Evolutionary conservation across 1,139 yeast species (phyloP).

Genomic region (Komagataea norvegica): DNA sequence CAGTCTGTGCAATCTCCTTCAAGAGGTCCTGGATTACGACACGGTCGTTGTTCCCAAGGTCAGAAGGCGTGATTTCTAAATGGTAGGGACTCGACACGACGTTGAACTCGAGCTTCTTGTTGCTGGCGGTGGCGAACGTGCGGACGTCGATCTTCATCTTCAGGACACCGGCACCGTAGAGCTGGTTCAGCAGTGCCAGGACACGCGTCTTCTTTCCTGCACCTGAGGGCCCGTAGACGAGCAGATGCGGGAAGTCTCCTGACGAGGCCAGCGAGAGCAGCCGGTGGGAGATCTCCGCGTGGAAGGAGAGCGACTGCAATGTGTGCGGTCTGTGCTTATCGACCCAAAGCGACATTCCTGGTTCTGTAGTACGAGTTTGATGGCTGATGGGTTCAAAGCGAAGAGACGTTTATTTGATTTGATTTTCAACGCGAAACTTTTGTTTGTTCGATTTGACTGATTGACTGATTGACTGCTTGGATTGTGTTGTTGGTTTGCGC

Average conservation of each 20-base stretch:
- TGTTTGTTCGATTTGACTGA: too few species aligned
- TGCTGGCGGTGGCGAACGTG: constrained; percentile 66
- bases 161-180: constrained; percentile 80
- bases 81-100: constrained; percentile 89
- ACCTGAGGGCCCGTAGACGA: constrained; percentile 94
- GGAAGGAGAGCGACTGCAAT: constrained; percentile 62
- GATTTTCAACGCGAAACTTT: too few species aligned
- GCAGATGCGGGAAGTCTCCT: constrained; percentile 89
- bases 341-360: constrained; percentile 94
- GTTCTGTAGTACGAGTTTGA: too few species aligned
- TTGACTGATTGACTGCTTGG: too few species aligned
- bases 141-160: constrained; percentile 87
- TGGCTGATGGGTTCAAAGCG: too few species aligned
- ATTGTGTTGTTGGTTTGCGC: too few species aligned
- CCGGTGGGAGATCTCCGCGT: constrained; percentile 57
- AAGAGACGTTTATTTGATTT: too few species aligned
- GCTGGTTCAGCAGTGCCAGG: constrained; percentile 69
- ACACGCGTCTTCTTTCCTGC: constrained; percentile 96
- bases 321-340: constrained; percentile 84
- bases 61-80: constrained; percentile 93
- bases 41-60: constrained; percentile 92
- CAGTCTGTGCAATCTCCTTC: constrained; percentile 92
- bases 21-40: constrained; percentile 90
- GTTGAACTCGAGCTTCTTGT: constrained; percentile 80
- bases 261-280: constrained; percentile 46